Conservation (phyloP, 2,329 filamentous ascomycete species). For the Diplodia corticola region DNA sequence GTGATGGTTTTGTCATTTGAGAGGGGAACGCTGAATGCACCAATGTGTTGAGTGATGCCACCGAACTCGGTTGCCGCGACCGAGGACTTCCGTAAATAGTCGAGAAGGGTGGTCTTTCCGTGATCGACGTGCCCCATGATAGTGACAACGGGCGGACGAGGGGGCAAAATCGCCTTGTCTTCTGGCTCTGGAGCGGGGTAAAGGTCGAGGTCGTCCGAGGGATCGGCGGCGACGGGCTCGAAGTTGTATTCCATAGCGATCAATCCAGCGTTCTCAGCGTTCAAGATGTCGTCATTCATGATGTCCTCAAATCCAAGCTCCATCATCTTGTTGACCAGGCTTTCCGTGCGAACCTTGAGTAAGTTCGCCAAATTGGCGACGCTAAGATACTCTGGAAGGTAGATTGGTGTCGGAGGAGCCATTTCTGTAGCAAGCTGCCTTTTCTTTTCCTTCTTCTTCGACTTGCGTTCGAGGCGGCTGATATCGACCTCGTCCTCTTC, state of each 20-base stretch:
- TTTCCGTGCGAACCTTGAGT: conserved; percentile 67
- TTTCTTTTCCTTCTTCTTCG: conserved; percentile 26
- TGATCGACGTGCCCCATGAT: conserved; percentile 99
- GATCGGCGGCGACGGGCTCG: conserved; percentile 71
- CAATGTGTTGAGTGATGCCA: conserved; percentile 97
- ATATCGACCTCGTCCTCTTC: conserved; percentile 25
- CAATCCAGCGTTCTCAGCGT: conserved; percentile 84
- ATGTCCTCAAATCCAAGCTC: conserved; percentile 89
- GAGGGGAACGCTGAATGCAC: conserved; percentile 89
- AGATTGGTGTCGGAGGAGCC: conserved; percentile 53
- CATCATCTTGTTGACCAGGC: conserved; percentile 74
- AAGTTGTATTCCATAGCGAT: conserved; percentile 92
- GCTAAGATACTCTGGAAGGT: conserved; percentile 87
- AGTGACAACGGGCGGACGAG: conserved; percentile 87
- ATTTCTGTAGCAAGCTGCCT: conserved; percentile 26
- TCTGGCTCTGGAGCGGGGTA: conserved; percentile 61
- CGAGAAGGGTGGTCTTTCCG: conserved; percentile 93
- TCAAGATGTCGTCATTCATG: conserved; percentile 79
- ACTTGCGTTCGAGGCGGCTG: conserved; percentile 32
- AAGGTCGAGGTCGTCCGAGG: conserved; percentile 68
- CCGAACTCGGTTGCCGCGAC: conserved; percentile 90
- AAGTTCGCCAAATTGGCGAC: conserved; percentile 78
- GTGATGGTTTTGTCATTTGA: conserved; percentile 85
- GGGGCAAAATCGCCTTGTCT: conserved; percentile 67
- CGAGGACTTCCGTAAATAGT: conserved; percentile 90